phyloP scores from a whole-genome alignment of 2,329 filamentous ascomycete genomes.

The Fonsecaea pedrosoi region DNA sequence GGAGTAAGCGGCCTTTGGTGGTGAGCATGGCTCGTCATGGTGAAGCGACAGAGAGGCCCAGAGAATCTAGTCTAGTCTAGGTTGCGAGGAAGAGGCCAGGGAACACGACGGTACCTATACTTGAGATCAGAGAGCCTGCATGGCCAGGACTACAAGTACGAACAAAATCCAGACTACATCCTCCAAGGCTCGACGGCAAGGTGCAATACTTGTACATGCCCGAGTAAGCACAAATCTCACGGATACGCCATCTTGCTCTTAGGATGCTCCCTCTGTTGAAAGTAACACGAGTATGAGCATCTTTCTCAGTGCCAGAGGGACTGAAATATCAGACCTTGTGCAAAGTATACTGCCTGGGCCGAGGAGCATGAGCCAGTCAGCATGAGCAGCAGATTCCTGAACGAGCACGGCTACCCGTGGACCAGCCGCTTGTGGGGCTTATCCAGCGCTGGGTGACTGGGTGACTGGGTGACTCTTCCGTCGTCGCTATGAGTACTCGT shows the following conservation, averaged over 20 bases:
- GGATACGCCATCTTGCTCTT: background rate
- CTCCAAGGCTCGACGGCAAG: background rate
- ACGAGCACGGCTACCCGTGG: slow-evolving; percentile 1
- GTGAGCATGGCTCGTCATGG: slow-evolving; percentile 4
- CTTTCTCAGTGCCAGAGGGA: background rate
- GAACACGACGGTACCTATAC: background rate
- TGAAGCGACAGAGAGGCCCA: background rate
- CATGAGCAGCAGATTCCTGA: background rate
- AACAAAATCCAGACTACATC: background rate
- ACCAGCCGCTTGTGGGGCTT: slow-evolving; percentile 1
- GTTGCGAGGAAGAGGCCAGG: background rate
- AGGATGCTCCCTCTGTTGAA: background rate
- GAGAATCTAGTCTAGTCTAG: slow-evolving; percentile 6
- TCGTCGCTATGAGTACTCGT: no score
- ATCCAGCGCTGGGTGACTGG: background rate
- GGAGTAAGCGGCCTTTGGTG: background rate
- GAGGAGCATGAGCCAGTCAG: background rate
- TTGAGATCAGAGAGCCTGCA: slow-evolving; percentile 14
- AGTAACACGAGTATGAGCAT: background rate
- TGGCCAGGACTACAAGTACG: slow-evolving; percentile 17
- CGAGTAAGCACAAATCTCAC: background rate
- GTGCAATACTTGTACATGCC: background rate
- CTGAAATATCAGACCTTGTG: slow-evolving; percentile 5
- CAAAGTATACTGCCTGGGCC: slow-evolving; percentile 11
- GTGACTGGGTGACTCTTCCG: no score